These are phyloP conservation scores for Phaffomyces thermotolerans DNA, from an alignment of 805 yeast genomes.

Conservation along the genomic window DNA sequence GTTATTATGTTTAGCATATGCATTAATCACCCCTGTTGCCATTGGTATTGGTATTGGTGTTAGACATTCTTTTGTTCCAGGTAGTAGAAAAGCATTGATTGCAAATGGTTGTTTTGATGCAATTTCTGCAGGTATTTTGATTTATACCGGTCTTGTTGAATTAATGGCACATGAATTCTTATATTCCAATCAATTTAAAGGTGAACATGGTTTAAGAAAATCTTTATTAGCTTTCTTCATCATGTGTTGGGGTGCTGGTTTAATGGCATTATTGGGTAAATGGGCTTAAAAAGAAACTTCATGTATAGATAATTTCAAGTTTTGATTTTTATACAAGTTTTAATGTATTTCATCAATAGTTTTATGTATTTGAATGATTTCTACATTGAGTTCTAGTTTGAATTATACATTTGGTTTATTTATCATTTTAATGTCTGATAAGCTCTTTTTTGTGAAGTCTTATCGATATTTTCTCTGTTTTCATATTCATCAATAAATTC, in stretches of 20 bases:
- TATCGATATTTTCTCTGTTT: constrained; percentile 45
- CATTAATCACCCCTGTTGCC: constrained; percentile 64
- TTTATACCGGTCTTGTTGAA: constrained; percentile 74
- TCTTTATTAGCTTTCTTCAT: constrained; percentile 45
- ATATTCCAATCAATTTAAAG: constrained; percentile 55
- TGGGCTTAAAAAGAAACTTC: constrained; percentile 46
- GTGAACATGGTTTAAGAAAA: constrained; percentile 43
- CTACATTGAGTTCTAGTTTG: background rate
- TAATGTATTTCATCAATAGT: too few relatives aligned
- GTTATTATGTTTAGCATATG: constrained; percentile 43
- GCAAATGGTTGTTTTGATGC: constrained; percentile 71
- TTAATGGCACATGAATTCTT: constrained; percentile 73
- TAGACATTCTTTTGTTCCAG: constrained; percentile 52
- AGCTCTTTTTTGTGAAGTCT: constrained; percentile 61
- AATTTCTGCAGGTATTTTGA: constrained; percentile 68
- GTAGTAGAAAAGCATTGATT: constrained; percentile 50
- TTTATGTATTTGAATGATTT: background rate
- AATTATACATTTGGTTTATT: background rate
- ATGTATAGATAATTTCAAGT: too few relatives aligned
- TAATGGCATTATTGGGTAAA: constrained; percentile 71
- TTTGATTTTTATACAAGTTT: background rate
- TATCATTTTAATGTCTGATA: constrained; percentile 40
- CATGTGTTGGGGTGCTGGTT: constrained; percentile 60
- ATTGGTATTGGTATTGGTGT: constrained; percentile 76
- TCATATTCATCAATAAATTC: constrained; percentile 68